Percentiles rank a stretch among this genome's conserved stretches.
phyloP scores from a whole-genome alignment of 2,329 filamentous ascomycete genomes.

The Ceratocystis ficicola region DNA sequence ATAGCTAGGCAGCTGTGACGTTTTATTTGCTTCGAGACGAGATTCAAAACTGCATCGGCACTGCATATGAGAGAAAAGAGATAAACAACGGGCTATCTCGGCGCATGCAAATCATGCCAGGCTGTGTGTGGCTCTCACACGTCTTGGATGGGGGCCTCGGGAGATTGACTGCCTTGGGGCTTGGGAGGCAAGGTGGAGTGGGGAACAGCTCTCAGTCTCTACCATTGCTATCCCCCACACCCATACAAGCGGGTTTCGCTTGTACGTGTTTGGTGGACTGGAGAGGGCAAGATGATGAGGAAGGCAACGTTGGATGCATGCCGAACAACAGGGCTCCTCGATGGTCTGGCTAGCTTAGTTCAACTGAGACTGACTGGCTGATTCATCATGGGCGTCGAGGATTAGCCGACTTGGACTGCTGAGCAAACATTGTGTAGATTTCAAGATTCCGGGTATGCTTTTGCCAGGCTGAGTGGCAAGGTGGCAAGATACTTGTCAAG shows the following conservation, averaged over 20 bases:
- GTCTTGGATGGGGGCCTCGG: neutral
- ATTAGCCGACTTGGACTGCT: neutral
- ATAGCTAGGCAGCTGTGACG: neutral
- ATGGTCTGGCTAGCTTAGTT: neutral
- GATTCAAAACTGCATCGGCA: neutral
- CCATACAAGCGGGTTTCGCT: too few relatives aligned
- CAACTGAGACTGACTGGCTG: neutral
- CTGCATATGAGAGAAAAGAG: constrained; percentile 5
- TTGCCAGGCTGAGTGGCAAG: neutral
- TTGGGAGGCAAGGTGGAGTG: neutral
- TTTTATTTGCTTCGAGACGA: constrained; percentile 8
- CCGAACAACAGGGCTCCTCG: neutral
- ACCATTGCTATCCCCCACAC: too few relatives aligned
- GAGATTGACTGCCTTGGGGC: neutral
- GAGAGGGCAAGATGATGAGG: neutral
- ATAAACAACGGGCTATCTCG: neutral
- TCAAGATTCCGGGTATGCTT: neutral
- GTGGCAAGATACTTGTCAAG: neutral
- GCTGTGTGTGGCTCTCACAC: neutral
- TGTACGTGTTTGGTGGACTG: neutral
- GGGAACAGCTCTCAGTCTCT: too few relatives aligned
- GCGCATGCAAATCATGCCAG: constrained; percentile 1
- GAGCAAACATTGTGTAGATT: neutral
- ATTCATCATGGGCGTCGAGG: neutral
- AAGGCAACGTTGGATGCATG: neutral